phyloP scores from a whole-genome alignment of 2,329 filamentous ascomycete species.

The Remersonia thermophila region DNA sequence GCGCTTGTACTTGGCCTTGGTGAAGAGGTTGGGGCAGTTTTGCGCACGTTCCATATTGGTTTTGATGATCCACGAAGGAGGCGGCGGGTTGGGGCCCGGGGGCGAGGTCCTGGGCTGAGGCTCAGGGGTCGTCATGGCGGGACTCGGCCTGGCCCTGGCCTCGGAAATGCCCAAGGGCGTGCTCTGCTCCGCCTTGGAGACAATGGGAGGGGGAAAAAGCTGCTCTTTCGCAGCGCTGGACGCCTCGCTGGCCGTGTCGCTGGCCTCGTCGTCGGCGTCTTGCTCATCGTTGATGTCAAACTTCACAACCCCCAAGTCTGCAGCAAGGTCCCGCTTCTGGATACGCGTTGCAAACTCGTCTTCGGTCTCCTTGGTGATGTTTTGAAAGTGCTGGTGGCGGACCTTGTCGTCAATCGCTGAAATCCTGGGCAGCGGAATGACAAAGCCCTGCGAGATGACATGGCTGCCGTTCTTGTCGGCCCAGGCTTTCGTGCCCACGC shows the following conservation, averaged over 20 bases:
- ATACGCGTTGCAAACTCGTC: constrained; percentile 1
- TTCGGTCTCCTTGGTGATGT: neutral
- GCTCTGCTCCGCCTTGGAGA: no score
- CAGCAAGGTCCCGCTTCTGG: no score
- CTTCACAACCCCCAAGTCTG: no score
- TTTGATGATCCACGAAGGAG: constrained; percentile 16
- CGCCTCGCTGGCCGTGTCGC: no score
- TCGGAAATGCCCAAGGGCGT: no score
- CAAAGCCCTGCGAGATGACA: constrained; percentile 13
- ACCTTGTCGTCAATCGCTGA: constrained; percentile 1
- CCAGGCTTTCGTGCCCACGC: constrained; percentile 6
- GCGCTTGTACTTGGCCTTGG: constrained; percentile 15
- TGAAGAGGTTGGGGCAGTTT: constrained; percentile 20
- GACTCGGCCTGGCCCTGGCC: no score
- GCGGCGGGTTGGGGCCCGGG: constrained; percentile 1
- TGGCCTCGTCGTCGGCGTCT: no score
- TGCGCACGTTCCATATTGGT: constrained; percentile 18
- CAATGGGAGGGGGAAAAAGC: no score
- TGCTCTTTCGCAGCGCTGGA: no score
- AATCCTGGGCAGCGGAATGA: constrained; percentile 8
- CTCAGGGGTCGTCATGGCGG: no score
- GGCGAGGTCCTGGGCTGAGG: constrained; percentile 1
- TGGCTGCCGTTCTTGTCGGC: constrained; percentile 4
- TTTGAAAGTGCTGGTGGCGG: neutral
- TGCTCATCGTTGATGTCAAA: no score